Base-by-base conservation (phyloP, 345 rosid genomes). In the Mangifera indica region DNA sequence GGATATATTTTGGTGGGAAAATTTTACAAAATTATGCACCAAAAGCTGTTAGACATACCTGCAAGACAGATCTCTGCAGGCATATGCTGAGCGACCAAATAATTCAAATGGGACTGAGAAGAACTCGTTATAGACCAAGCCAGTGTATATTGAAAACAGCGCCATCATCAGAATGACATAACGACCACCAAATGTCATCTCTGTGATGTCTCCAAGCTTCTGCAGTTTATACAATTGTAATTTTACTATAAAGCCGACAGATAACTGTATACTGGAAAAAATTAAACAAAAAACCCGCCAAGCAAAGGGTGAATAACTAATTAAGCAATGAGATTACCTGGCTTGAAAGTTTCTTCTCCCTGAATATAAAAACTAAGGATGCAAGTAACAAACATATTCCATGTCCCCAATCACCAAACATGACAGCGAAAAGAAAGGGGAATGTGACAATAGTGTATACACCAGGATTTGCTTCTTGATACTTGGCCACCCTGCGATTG, bases 351-450 rank as follows among this genome's bases (percentile, higher is more conserved):
- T 93, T 96, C 87, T 93, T 96, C 79, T 96, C 99, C 82, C 87
- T 82, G 76, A 84, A 26, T 44, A 96, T 67, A 69, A 86, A 82
- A 76, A 76, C 74, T 80, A 88, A 79, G 44, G 96, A 76, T 61
- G 83, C 94, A 72, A 96, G 96, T 72, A 96, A 84, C 80, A 96
- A 68, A 79, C 99, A 96, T 73, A 96, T 91, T 79, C 99, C 99
- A 82, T 92, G 99, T 2, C 99, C 99, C 99, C 98, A 95, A 72
- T 95, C 99, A 78, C 99, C 99, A 84, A 95, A 92, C 99, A 95
- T 95, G 79, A 92, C 93, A 51, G 99, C 99, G 73, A 95, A 95
- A 63, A 96, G 96, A 80, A 96, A 96, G 42, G 99, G 98, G 74
- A 96, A 96, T 69, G 98, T 93, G 73, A 91, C 78, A 49, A 96